Percentiles rank a stretch among this genome's conserved stretches.
Evolutionary conservation across 257 asterid species (phyloP).

Genomic region (Oldenlandia corymbosa): DNA sequence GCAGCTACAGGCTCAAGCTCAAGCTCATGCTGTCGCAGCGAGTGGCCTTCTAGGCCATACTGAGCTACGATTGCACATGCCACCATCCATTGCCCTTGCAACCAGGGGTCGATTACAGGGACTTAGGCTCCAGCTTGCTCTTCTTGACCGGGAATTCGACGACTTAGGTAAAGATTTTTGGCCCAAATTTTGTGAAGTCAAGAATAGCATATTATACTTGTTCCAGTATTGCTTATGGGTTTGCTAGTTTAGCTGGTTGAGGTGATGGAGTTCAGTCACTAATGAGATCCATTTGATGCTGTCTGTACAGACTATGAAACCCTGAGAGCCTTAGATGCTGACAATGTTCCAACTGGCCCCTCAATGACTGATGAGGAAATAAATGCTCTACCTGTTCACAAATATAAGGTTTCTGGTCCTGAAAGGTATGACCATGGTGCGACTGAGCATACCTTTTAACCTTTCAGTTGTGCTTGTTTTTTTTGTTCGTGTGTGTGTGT

Average conservation of each 20-base stretch:
- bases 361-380: conserved; percentile 98
- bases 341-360: conserved; percentile 67
- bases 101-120: conserved; percentile 96
- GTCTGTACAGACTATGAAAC: conserved; percentile 76
- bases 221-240: neutral
- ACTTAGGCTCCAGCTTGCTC: conserved; percentile 98
- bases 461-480: neutral
- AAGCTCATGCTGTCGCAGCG: conserved; percentile 95
- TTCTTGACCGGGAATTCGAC: conserved; percentile 94
- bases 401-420: conserved; percentile 69
- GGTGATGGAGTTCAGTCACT: neutral
- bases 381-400: conserved; percentile 94
- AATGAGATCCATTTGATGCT: conserved; percentile 17
- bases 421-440: conserved; percentile 47
- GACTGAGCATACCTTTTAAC: neutral
- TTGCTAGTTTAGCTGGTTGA: neutral
- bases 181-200: conserved; percentile 5
- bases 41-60: conserved; percentile 96
- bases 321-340: conserved; percentile 85
- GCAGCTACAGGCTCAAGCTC: conserved; percentile 99
- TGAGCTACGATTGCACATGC: conserved; percentile 95
- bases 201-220: neutral
- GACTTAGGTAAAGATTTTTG: conserved; percentile 57
- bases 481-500: neutral
- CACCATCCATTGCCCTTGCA: conserved; percentile 93